Percentiles rank a stretch among this genome's conserved stretches.
phyloP scores from a whole-genome alignment of 2,329 filamentous ascomycete species.

The Ampelomyces quisqualis region DNA sequence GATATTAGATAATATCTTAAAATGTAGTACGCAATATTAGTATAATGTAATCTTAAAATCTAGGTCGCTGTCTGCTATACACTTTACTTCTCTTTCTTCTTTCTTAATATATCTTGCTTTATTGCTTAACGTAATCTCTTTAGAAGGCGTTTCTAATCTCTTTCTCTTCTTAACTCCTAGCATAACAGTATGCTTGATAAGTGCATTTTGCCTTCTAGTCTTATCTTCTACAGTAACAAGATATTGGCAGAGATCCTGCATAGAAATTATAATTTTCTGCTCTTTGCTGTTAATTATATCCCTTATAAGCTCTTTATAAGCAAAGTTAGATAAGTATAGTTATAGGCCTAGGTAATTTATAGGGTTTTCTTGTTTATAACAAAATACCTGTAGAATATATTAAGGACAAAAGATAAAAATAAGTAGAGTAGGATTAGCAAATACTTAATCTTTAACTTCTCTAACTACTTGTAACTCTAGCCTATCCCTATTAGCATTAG shows the following conservation, averaged over 20 bases:
- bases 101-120: slow-evolving; percentile 21
- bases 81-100: slow-evolving; percentile 22
- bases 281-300: neutral
- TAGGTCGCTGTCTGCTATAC: neutral
- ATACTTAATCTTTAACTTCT: neutral
- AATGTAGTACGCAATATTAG: no score
- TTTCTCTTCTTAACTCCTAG: slow-evolving; percentile 22
- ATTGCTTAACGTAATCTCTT: slow-evolving; percentile 18
- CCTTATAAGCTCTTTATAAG: neutral
- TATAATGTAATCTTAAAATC: neutral
- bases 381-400: neutral
- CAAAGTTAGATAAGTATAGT: neutral
- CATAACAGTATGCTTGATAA: slow-evolving; percentile 12
- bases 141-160: slow-evolving; percentile 16
- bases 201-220: slow-evolving; percentile 7
- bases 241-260: slow-evolving; percentile 8
- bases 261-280: neutral
- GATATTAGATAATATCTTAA: neutral
- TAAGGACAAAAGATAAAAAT: neutral
- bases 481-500: neutral
- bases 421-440: neutral
- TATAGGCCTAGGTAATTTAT: neutral
- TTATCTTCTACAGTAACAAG: slow-evolving; percentile 14
- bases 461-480: neutral
- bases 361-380: neutral